Conservation (phyloP, 768 basidiomycete species). For the Guyanaporus albipodus region DNA sequence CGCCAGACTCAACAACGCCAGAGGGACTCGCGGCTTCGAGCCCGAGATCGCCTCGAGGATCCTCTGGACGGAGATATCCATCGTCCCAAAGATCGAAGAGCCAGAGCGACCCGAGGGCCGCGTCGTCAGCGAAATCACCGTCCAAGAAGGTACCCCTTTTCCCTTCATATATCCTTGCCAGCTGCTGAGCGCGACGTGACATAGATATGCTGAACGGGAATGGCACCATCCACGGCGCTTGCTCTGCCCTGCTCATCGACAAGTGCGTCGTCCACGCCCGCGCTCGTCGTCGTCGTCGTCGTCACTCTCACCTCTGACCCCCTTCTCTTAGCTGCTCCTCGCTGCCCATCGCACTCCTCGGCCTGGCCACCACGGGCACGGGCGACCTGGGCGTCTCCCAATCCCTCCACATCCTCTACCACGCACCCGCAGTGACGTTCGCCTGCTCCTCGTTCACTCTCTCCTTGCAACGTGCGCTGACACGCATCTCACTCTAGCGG, state of each 20-base stretch:
- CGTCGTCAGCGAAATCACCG: conserved; percentile 42
- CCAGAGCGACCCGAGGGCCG: conserved; percentile 41
- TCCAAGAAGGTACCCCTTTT: conserved; percentile 44
- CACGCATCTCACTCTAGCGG: conserved; percentile 33
- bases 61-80: conserved; percentile 39
- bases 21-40: conserved; percentile 21
- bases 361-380: conserved; percentile 26
- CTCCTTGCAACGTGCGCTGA: not conserved
- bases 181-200: not conserved
- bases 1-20: conserved; percentile 6
- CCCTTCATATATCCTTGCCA: too few species aligned
- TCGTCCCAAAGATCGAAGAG: conserved; percentile 43
- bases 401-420: conserved; percentile 50
- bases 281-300: not conserved
- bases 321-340: conserved; percentile 59
- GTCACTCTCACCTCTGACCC: too few species aligned
- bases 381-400: conserved; percentile 42
- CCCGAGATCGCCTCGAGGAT: conserved; percentile 23
- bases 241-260: conserved; percentile 52
- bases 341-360: conserved; percentile 38
- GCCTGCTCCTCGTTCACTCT: not conserved
- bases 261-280: conserved; percentile 31
- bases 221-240: conserved; percentile 52
- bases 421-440: conserved; percentile 51
- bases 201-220: conserved; percentile 53